These are phyloP conservation scores for Knoxia roxburghii DNA, from an alignment of 257 asterid genomes.

Conservation along the genomic window DNA sequence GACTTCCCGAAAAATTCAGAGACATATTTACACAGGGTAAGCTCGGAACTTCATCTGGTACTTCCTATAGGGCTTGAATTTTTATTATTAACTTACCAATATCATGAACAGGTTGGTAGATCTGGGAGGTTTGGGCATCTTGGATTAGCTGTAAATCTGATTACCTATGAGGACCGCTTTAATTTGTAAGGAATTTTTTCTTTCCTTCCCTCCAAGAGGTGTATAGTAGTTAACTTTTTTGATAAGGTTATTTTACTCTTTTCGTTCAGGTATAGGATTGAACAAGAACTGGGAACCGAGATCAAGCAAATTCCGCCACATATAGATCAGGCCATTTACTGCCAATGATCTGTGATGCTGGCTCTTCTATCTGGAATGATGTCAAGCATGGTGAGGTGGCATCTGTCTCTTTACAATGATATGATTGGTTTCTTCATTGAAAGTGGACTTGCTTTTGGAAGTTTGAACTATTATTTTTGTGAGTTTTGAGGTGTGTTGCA, in stretches of 20 bases:
- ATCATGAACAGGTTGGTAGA: slow-evolving; percentile 66
- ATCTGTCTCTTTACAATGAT: too few species aligned
- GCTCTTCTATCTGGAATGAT: slow-evolving; percentile 15
- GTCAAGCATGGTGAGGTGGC: slow-evolving; percentile 32
- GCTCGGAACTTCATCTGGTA: slow-evolving; percentile 18
- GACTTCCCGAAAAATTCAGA: slow-evolving; percentile 83
- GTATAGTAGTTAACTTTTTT: not conserved
- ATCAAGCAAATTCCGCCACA: slow-evolving; percentile 90
- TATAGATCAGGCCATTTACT: slow-evolving; percentile 73
- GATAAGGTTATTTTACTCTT: slow-evolving; percentile 11
- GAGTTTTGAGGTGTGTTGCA: not conserved
- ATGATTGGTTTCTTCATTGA: not conserved
- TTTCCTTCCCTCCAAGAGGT: not conserved
- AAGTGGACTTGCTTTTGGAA: not conserved
- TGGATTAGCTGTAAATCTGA: slow-evolving; percentile 87
- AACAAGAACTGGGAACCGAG: slow-evolving; percentile 89
- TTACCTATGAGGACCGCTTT: slow-evolving; percentile 80
- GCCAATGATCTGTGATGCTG: slow-evolving; percentile 40
- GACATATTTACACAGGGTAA: slow-evolving; percentile 85
- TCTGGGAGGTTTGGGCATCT: slow-evolving; percentile 95
- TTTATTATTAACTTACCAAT: slow-evolving; percentile 5
- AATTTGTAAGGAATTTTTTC: slow-evolving; percentile 48
- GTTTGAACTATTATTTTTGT: not conserved
- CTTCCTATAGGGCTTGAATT: slow-evolving; percentile 11
- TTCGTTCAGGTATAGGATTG: slow-evolving; percentile 68